These are phyloP conservation scores for Astraeus odoratus DNA, from an alignment of 768 basidiomycete species.

Conservation along the genomic window DNA sequence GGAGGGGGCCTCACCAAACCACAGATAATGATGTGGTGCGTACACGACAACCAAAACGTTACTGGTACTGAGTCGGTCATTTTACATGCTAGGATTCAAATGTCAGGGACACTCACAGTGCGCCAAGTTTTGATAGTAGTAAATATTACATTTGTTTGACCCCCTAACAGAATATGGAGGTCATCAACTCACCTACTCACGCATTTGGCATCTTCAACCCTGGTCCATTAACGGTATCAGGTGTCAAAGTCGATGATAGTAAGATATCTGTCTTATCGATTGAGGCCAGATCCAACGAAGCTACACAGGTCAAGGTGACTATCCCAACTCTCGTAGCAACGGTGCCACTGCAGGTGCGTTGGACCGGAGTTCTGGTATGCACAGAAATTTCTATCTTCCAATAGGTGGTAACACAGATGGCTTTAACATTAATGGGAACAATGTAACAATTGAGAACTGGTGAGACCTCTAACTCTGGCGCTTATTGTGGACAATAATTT, in stretches of 20 bases:
- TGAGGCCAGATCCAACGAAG: background rate
- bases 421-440: conserved; percentile 36
- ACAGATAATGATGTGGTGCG: conserved; percentile 36
- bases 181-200: conserved; percentile 35
- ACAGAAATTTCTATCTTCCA: background rate
- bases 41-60: background rate
- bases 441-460: conserved; percentile 28
- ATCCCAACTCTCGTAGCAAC: conserved; percentile 43
- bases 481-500: background rate
- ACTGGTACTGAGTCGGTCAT: background rate
- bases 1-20: conserved; percentile 15
- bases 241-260: conserved; percentile 53
- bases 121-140: conserved; percentile 2
- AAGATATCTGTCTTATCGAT: conserved; percentile 7
- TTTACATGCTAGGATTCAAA: conserved; percentile 24
- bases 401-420: conserved; percentile 45
- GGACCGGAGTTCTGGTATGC: background rate
- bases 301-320: conserved; percentile 41
- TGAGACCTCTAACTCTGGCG: conserved; percentile 1
- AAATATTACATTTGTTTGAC: background rate
- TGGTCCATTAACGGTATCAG: conserved; percentile 34
- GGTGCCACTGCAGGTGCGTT: conserved; percentile 40
- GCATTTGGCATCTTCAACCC: conserved; percentile 24
- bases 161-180: conserved; percentile 24
- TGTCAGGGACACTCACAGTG: conserved; percentile 35